These are phyloP conservation scores for Peronospora belbahrii DNA, from an alignment of 352 stramenopile species.

Conservation along the genomic window DNA sequence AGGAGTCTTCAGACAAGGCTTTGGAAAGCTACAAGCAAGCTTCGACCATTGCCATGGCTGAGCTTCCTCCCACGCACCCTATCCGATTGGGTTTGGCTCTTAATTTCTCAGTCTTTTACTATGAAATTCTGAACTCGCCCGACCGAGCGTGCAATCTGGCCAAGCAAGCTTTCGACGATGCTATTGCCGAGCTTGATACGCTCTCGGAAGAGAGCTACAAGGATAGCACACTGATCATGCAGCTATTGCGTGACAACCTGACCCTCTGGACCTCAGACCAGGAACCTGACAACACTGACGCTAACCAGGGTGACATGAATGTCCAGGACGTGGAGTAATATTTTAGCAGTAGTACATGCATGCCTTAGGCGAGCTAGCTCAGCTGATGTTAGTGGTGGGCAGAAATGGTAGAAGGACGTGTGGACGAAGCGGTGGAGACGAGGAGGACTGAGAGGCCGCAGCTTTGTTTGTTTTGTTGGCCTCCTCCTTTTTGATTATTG, in stretches of 20 bases:
- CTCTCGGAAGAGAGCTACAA: constrained; percentile 99
- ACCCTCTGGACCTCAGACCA: constrained; percentile 98
- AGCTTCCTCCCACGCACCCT: constrained; percentile 96
- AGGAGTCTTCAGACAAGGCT: constrained; percentile 87
- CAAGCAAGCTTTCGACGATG: constrained; percentile 98
- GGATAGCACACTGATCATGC: constrained; percentile 99
- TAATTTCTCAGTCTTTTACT: constrained; percentile 99
- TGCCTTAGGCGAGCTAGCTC: constrained; percentile 16
- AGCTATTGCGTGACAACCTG: constrained; percentile 99
- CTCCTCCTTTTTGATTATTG: constrained; percentile 15
- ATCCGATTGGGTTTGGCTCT: constrained; percentile 97
- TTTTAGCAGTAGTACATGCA: not conserved
- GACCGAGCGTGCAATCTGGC: constrained; percentile 89
- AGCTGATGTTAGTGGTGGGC: constrained; percentile 1
- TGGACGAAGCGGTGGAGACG: constrained; percentile 5
- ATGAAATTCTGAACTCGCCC: constrained; percentile 98
- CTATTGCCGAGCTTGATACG: constrained; percentile 98
- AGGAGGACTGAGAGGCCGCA: constrained; percentile 23
- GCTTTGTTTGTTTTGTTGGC: constrained; percentile 15
- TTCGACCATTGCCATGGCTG: constrained; percentile 89
- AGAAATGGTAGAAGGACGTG: constrained; percentile 11
- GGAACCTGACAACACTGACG: constrained; percentile 80
- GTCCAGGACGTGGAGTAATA: constrained; percentile 75
- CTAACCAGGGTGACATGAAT: constrained; percentile 87
- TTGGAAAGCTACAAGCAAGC: constrained; percentile 76